Evolutionary conservation across 371 early-diverging fungal species (phyloP), one percentile per base, ranked within the genome.

Genomic region (Lichtheimia corymbifera): DNA sequence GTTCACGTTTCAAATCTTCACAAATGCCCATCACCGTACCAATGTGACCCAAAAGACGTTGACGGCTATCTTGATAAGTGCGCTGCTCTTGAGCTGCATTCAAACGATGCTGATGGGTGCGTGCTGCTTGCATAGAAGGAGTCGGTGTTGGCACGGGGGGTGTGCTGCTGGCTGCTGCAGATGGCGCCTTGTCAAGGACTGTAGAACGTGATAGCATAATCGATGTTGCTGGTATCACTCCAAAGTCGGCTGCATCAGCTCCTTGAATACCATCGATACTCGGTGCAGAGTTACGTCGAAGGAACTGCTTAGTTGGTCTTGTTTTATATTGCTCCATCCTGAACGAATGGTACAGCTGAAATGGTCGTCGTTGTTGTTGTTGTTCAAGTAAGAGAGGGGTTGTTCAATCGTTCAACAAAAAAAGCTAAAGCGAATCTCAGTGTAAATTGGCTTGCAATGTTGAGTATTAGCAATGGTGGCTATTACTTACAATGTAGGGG

Each of bases 21-120:
- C 89, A 81, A 40, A 90, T 67, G 4, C 74, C 59, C 51, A 77
- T 74, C 6, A 88, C 86, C 59, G 77, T 77, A 14, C 68, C 56
- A 55, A 91, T 82, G 62, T 87, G 74, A 17, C 66, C 75, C 63
- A 85, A 74, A 50, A 91, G 71, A 35, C 86, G 83, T 30, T 84
- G 83, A 70, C 88, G 84, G 62, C 88, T 89, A 64, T 88, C 88
- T 11, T 83, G 83, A 67, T 87, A 91, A 40, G 83, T 71, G 30
- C 84, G 85, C 65, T 89, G 88, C 55, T 83, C 82, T 44, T 80
- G 78, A 11, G 76, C 78, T 20, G 78, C 76, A 56, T 76, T 73
- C 18, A 77, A 22, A 35, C 77, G 64, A 25, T 76, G 74, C 24
- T 77, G 81, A 44, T 76, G 76, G 15, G 74, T 76, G 41, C 70